These are phyloP conservation scores for Phaffia australis DNA, from an alignment of 768 basidiomycete genomes.

Conservation along the genomic window DNA sequence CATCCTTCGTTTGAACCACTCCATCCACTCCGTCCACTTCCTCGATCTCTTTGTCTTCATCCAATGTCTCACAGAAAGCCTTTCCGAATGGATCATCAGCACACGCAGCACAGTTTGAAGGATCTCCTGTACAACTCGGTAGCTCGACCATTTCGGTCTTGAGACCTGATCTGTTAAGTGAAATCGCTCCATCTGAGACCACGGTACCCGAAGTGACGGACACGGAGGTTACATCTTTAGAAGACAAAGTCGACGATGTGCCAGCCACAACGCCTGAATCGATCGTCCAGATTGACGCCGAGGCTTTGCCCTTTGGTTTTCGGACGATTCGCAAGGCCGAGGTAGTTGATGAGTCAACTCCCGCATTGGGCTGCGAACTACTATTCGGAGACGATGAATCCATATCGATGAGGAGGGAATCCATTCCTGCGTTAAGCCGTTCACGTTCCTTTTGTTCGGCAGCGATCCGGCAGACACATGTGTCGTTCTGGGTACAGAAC, in stretches of 20 bases:
- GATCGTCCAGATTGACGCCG: constrained; percentile 34
- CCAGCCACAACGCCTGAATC: constrained; percentile 35
- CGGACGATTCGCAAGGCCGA: constrained; percentile 22
- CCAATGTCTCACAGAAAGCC: constrained; percentile 73
- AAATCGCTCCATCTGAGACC: constrained; percentile 22
- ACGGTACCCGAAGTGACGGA: constrained; percentile 32
- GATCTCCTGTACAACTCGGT: constrained; percentile 64
- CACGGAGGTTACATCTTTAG: constrained; percentile 34
- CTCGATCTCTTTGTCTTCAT: background rate
- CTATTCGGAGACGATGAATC: constrained; percentile 14
- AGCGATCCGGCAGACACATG: constrained; percentile 63
- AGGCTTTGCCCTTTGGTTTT: constrained; percentile 12
- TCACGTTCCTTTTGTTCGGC: constrained; percentile 29
- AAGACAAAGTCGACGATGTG: constrained; percentile 35
- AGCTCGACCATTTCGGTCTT: constrained; percentile 29
- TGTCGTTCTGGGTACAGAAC: constrained; percentile 54
- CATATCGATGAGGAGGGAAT: background rate
- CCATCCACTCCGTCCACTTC: constrained; percentile 26
- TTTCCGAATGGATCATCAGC: constrained; percentile 75
- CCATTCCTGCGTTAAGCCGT: background rate
- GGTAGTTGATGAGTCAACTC: constrained; percentile 25
- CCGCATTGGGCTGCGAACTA: constrained; percentile 10
- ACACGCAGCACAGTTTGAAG: constrained; percentile 72
- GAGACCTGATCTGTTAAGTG: too few species aligned
- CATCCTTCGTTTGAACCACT: constrained; percentile 21